phyloP scores from a whole-genome alignment of 2,329 filamentous ascomycete species.

The Cercospora sp. region DNA sequence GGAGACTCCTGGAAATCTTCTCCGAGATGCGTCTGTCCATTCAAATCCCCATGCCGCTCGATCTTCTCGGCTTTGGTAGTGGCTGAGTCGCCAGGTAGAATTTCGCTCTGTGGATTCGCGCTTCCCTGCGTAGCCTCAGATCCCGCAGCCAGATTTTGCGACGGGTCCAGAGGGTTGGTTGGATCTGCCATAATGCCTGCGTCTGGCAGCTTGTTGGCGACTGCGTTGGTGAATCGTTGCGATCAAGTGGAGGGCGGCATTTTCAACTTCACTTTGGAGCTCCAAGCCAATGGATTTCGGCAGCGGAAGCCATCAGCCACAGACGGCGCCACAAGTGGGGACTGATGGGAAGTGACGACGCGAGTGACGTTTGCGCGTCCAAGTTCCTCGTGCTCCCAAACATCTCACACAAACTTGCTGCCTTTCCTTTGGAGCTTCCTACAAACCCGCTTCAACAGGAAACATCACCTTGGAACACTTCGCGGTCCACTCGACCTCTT shows the following conservation, averaged over 20 bases:
- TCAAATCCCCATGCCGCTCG: conserved; percentile 37
- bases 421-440: neutral
- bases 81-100: conserved; percentile 41
- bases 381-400: neutral
- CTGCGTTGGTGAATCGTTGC: neutral
- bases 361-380: neutral
- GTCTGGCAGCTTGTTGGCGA: neutral
- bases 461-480: neutral
- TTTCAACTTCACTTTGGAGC: neutral
- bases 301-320: neutral
- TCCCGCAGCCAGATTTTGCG: conserved; percentile 27
- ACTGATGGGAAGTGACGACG: neutral
- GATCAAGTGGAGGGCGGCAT: neutral
- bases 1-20: conserved; percentile 36
- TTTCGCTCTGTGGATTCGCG: conserved; percentile 40
- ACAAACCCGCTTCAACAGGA: neutral
- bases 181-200: conserved; percentile 14
- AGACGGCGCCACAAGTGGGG: neutral
- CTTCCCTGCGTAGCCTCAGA: conserved; percentile 27
- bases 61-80: conserved; percentile 46
- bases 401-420: neutral
- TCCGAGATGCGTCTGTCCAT: conserved; percentile 18
- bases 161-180: conserved; percentile 32
- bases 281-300: neutral
- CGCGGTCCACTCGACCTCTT: neutral